Conservation (phyloP, 495 filamentous ascomycete species). For the Penicilliopsis zonata region DNA sequence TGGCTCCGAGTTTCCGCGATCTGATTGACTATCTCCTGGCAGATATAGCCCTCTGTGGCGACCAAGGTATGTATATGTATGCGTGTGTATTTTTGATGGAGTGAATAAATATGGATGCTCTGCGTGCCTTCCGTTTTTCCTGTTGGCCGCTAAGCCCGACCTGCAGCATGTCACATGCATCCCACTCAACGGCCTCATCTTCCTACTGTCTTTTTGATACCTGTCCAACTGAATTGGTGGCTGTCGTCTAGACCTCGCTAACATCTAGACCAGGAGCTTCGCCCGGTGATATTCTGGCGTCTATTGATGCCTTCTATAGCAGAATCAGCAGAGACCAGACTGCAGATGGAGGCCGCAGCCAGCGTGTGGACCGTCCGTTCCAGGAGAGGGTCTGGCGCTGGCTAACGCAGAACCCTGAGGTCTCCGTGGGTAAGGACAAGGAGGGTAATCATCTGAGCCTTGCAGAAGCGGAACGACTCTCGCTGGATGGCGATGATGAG, state of each 20-base stretch:
- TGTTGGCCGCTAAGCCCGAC: no score
- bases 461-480: constrained; percentile 26
- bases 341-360: constrained; percentile 2
- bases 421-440: constrained; percentile 31
- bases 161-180: no score
- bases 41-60: constrained; percentile 59
- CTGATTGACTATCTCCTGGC: constrained; percentile 59
- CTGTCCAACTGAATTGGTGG: constrained; percentile 4
- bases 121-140: no score
- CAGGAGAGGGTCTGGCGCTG: constrained; percentile 45
- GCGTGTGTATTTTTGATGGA: no score
- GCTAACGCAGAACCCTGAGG: constrained; percentile 40
- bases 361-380: constrained; percentile 36
- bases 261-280: constrained; percentile 23
- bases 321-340: constrained; percentile 10
- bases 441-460: constrained; percentile 34
- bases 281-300: constrained; percentile 23
- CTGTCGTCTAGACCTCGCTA: neutral
- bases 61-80: constrained; percentile 55
- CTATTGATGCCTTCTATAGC: constrained; percentile 28
- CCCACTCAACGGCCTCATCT: no score
- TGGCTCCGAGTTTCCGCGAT: constrained; percentile 56
- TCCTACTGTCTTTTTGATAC: neutral
- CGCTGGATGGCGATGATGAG: neutral
- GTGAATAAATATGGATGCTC: no score